Evolutionary conservation across 2,329 filamentous ascomycete genomes (phyloP).

Genomic region (Taxawa tesnikishii): DNA sequence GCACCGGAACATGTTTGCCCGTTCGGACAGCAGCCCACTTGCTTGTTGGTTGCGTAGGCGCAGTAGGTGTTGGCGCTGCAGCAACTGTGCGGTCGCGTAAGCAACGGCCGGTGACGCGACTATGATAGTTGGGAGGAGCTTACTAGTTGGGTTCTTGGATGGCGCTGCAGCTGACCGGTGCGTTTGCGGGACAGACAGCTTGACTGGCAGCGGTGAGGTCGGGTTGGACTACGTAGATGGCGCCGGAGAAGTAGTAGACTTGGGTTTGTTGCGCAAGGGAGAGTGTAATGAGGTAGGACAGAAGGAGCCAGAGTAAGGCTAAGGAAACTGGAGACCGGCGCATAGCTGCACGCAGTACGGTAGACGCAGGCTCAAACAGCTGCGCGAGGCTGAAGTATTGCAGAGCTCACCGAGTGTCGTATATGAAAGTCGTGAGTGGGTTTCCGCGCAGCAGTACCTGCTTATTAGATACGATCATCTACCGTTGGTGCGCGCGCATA

Average conservation of each 20-base stretch:
- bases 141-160: slow-evolving; percentile 31
- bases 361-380: no score
- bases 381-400: no score
- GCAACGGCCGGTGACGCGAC: not conserved
- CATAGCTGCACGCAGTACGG: no score
- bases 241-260: slow-evolving; percentile 19
- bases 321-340: no score
- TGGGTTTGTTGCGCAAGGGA: slow-evolving; percentile 9
- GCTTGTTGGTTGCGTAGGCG: slow-evolving; percentile 15
- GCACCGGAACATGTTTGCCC: slow-evolving; percentile 17
- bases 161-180: slow-evolving; percentile 27
- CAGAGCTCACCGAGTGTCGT: no score
- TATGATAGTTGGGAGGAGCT: slow-evolving; percentile 8
- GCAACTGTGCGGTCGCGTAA: slow-evolving; percentile 13
- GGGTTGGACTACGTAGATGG: slow-evolving; percentile 12
- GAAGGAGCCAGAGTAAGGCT: no score
- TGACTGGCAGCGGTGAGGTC: slow-evolving; percentile 19
- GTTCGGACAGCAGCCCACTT: slow-evolving; percentile 21
- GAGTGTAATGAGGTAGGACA: no score
- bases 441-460: no score
- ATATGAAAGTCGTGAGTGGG: no score
- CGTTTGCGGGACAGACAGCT: slow-evolving; percentile 21
- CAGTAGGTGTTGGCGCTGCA: slow-evolving; percentile 19
- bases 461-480: no score
- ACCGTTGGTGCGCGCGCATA: no score